phyloP scores from a whole-genome alignment of 2,329 filamentous ascomycete genomes.

The Exophiala calicioides region DNA sequence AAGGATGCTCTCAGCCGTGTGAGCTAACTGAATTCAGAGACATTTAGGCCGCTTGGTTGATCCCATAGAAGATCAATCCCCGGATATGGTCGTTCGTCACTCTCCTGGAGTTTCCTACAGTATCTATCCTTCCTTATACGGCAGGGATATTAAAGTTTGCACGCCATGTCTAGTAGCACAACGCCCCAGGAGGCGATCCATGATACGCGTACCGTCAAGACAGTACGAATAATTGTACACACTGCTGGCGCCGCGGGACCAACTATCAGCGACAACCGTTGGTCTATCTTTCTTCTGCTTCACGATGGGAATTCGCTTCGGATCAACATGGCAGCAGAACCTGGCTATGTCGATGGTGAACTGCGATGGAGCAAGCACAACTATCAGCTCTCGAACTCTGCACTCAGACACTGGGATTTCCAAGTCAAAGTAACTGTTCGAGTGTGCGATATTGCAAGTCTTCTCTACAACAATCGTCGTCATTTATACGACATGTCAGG shows the following conservation, averaged over 20 bases:
- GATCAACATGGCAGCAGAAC: slow-evolving; percentile 10
- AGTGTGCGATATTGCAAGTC: slow-evolving; percentile 8
- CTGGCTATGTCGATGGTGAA: slow-evolving; percentile 10
- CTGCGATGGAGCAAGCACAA: slow-evolving; percentile 8
- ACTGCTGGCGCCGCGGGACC: slow-evolving; percentile 6
- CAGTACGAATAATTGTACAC: slow-evolving; percentile 6
- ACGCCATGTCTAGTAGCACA: background rate
- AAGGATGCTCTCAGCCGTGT: too few relatives aligned
- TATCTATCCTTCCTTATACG: too few relatives aligned
- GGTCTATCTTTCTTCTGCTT: slow-evolving; percentile 11
- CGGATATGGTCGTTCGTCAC: too few relatives aligned
- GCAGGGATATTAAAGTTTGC: background rate
- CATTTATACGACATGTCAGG: slow-evolving; percentile 23
- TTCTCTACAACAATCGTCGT: slow-evolving; percentile 3
- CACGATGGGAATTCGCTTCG: slow-evolving; percentile 6
- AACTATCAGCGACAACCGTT: slow-evolving; percentile 10
- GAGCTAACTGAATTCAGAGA: too few relatives aligned
- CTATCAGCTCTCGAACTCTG: slow-evolving; percentile 21
- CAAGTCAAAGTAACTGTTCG: slow-evolving; percentile 5
- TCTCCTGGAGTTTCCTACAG: too few relatives aligned
- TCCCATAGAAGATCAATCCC: too few relatives aligned
- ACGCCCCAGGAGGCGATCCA: background rate
- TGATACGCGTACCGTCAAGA: slow-evolving; percentile 5
- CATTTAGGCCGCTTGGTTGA: too few relatives aligned
- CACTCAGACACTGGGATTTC: slow-evolving; percentile 10